Evolutionary conservation across 163 green algal species (phyloP).

Genomic region (Scenedesmus sp.): DNA sequence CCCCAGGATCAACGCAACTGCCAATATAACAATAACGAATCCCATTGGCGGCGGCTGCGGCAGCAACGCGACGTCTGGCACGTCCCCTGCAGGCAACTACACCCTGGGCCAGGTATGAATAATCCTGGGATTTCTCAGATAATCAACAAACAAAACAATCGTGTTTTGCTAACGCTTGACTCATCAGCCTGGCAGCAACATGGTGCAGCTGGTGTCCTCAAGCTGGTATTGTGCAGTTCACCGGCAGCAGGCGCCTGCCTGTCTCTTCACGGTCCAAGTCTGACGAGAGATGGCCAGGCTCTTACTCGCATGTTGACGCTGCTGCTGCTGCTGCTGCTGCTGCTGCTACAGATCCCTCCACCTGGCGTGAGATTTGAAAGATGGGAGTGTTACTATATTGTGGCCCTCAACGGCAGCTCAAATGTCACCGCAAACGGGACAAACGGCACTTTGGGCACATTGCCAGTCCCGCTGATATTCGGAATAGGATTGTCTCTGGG

Average conservation of each 20-base stretch:
- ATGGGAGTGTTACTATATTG: neutral
- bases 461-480: neutral
- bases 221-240: no score
- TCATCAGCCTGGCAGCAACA: no score
- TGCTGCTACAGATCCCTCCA: neutral
- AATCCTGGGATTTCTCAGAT: no score
- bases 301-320: neutral
- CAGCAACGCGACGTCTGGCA: neutral
- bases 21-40: neutral
- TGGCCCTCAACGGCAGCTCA: neutral
- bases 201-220: no score
- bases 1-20: neutral
- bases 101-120: neutral
- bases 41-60: neutral
- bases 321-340: neutral
- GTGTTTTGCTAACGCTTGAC: no score
- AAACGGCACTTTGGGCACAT: neutral
- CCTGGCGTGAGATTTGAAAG: neutral
- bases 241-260: no score
- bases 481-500: neutral
- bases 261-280: no score
- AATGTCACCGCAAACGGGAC: neutral
- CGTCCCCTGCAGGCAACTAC: neutral
- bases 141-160: no score
- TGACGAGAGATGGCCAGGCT: neutral